These are phyloP conservation scores for Monosporascus sp. DNA, from an alignment of 2,329 filamentous ascomycete genomes.

Conservation along the genomic window DNA sequence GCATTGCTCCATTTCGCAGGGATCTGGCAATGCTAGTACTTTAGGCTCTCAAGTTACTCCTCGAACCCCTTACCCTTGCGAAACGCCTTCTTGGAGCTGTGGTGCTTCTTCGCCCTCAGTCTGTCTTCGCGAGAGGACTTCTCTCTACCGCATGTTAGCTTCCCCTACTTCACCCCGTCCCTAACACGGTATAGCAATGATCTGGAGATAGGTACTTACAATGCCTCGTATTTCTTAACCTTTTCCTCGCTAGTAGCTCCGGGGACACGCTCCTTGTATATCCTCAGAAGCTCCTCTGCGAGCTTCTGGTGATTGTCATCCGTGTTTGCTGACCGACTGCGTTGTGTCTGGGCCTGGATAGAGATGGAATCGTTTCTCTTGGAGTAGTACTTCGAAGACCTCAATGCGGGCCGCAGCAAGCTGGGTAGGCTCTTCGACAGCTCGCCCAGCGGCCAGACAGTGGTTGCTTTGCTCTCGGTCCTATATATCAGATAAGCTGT, in stretches of 20 bases:
- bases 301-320: conserved; percentile 49
- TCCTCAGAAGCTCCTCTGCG: conserved; percentile 39
- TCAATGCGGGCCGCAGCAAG: conserved; percentile 40
- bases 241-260: conserved; percentile 41
- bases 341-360: conserved; percentile 50
- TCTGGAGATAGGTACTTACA: conserved; percentile 32
- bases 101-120: conserved; percentile 43
- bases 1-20: too few species aligned
- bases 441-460: conserved; percentile 44
- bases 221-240: conserved; percentile 41
- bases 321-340: conserved; percentile 46
- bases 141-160: conserved; percentile 30
- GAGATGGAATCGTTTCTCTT: conserved; percentile 46
- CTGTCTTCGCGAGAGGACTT: conserved; percentile 41
- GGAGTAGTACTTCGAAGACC: conserved; percentile 51
- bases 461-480: conserved; percentile 56
- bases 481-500: conserved; percentile 25
- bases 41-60: conserved; percentile 5
- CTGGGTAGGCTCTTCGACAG: conserved; percentile 41
- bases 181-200: not conserved
- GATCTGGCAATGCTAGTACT: not conserved
- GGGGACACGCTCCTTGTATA: conserved; percentile 44
- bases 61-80: conserved; percentile 29
- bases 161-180: not conserved
- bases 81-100: conserved; percentile 45